Base-by-base conservation (phyloP, 768 basidiomycete genomes). In the Rhizopogon vinicolor region DNA sequence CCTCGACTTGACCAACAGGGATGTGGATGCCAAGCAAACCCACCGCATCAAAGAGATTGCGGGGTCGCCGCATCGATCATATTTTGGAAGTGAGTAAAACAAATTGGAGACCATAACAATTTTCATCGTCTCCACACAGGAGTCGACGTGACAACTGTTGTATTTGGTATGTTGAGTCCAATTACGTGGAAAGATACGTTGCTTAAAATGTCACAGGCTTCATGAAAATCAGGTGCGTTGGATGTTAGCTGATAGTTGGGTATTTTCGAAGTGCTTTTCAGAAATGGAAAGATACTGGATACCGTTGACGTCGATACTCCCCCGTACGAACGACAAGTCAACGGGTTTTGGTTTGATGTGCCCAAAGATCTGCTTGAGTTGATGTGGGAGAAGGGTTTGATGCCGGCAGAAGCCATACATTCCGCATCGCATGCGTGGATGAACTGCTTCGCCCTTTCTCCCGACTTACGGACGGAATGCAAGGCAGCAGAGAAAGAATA, bases 401-500 rank as follows among this genome's bases (percentile, higher is more conserved):
- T 85, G 56, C 78, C 84, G 1, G 90, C 92, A 0, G 92, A 82
- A 48, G 88, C 86, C 0, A 91, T 95, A 46, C 93, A 96, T 64
- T 81, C 91, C 5, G 92, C 93, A 3, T 78, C 86, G 60, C 93
- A 96, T 65, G 90, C 90, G 0, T 78, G 93, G 62, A 70, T 95
- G 58, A 93, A 91, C 62, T 79, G 82, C 41, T 92, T 91, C 61
- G 74, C 82, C 5, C 72, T 93, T 59, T 78, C 81, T 0, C 74
- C 77, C 31, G 90, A 92, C 54, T 67, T 94, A 35, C 78, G 74
- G 56, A 93, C 92, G 2, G 93, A 95, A 65, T 95, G 93, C 73
- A 91, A 91, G 66, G 82, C 81, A 0, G 72, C 82, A 3, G 84
- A 88, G 65, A 91, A 91, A 65, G 89, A 91, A 70, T 84, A 84